These are phyloP conservation scores for Vanderwaltozyma tropicalis DNA, from an alignment of 805 yeast genomes.

Conservation along the genomic window DNA sequence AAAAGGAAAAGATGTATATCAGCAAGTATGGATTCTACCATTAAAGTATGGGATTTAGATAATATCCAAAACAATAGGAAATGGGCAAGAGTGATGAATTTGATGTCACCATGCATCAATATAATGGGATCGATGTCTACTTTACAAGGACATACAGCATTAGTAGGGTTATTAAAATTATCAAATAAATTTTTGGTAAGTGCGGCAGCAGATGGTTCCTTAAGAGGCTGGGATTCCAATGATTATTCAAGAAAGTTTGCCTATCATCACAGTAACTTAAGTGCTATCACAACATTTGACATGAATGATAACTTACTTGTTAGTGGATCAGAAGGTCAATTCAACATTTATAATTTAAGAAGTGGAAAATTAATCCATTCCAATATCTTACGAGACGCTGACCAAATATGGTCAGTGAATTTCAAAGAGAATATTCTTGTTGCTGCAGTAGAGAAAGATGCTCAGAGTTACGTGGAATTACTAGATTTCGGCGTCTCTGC, in stretches of 20 bases:
- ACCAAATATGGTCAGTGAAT: conserved; percentile 90
- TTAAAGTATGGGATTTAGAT: conserved; percentile 80
- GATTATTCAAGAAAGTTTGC: conserved; percentile 55
- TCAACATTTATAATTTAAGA: conserved; percentile 77
- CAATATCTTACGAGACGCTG: conserved; percentile 65
- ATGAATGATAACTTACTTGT: conserved; percentile 76
- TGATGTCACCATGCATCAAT: conserved; percentile 19
- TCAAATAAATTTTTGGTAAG: conserved; percentile 71
- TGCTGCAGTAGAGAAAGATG: conserved; percentile 76
- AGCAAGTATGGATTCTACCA: conserved; percentile 83
- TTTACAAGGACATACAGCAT: conserved; percentile 77
- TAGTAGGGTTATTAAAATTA: conserved; percentile 79
- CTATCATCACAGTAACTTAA: conserved; percentile 65
- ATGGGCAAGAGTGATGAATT: conserved; percentile 15
- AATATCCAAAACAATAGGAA: conserved; percentile 49
- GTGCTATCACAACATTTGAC: conserved; percentile 88
- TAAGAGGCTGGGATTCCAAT: conserved; percentile 87
- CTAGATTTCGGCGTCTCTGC: conserved; percentile 46
- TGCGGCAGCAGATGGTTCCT: conserved; percentile 91
- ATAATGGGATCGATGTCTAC: conserved; percentile 37
- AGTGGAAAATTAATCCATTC: conserved; percentile 64
- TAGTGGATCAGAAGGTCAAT: conserved; percentile 80
- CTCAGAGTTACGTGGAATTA: conserved; percentile 70
- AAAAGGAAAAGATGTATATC: conserved; percentile 72
- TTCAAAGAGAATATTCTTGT: conserved; percentile 78